Conservation (phyloP, 2,329 filamentous ascomycete species). For the Erysiphe pulchra region DNA sequence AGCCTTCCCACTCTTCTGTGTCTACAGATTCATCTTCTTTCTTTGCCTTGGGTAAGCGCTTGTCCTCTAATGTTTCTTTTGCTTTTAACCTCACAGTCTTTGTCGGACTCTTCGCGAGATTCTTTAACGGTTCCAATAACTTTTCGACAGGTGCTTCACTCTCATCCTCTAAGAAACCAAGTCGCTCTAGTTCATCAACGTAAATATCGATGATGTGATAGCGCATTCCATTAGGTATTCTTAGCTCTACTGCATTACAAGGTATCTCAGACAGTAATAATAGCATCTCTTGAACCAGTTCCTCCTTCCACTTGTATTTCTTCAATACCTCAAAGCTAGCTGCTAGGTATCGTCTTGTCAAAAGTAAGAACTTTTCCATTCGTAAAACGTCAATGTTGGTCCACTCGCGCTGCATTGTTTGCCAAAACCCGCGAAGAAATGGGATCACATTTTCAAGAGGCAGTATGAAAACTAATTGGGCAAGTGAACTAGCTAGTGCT, state of each 20-base stretch:
- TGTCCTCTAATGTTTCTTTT: constrained; percentile 45
- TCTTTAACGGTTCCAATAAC: constrained; percentile 19
- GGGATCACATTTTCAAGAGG: constrained; percentile 19
- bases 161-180: constrained; percentile 23
- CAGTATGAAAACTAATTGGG: constrained; percentile 37
- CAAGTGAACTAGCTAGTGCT: constrained; percentile 52
- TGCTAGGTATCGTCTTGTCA: constrained; percentile 55
- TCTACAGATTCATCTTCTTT: constrained; percentile 15
- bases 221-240: constrained; percentile 56
- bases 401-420: constrained; percentile 44
- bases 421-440: constrained; percentile 41
- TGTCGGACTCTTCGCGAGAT: constrained; percentile 26
- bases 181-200: constrained; percentile 66
- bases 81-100: constrained; percentile 49
- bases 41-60: constrained; percentile 39
- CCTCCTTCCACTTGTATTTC: constrained; percentile 14
- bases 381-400: constrained; percentile 44
- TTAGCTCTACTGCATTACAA: constrained; percentile 17
- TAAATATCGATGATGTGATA: constrained; percentile 79
- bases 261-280: constrained; percentile 20
- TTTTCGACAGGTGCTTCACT: constrained; percentile 15
- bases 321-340: constrained; percentile 32
- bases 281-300: constrained; percentile 18
- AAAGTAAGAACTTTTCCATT: constrained; percentile 79
- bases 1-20: constrained; percentile 14